Conservation (phyloP, 2,329 filamentous ascomycete species). For the Emmonsiellopsis sp. region DNA sequence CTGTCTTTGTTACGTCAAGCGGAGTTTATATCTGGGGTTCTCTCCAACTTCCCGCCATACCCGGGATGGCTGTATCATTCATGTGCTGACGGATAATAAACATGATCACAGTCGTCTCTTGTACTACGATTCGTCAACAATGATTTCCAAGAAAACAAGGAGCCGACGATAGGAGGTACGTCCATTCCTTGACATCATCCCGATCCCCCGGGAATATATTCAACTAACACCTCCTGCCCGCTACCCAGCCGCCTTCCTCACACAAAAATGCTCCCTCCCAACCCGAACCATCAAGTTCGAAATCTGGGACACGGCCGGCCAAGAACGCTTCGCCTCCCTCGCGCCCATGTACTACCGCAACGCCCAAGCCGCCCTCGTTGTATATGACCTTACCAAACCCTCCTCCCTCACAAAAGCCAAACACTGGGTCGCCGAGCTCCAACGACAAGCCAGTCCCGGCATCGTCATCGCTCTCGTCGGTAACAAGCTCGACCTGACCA, state of each 20-base stretch:
- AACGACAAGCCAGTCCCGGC: slow-evolving; percentile 98
- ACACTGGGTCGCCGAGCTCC: slow-evolving; percentile 97
- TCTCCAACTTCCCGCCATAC: not conserved
- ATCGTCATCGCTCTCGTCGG: slow-evolving; percentile 97
- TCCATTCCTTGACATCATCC: slow-evolving; percentile 8
- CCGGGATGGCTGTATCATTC: slow-evolving; percentile 2
- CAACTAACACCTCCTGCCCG: not conserved
- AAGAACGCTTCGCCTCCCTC: slow-evolving; percentile 97
- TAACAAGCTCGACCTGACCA: slow-evolving; percentile 95
- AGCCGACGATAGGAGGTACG: slow-evolving; percentile 93
- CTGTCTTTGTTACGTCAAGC: not conserved
- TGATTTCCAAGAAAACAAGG: slow-evolving; percentile 99
- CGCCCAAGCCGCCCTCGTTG: slow-evolving; percentile 96
- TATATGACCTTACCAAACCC: slow-evolving; percentile 91
- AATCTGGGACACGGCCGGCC: slow-evolving; percentile 98
- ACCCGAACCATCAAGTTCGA: slow-evolving; percentile 78
- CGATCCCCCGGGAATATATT: not conserved
- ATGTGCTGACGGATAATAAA: slow-evolving; percentile 10
- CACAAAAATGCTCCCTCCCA: slow-evolving; percentile 95
- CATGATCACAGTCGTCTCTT: slow-evolving; percentile 65
- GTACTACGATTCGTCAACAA: slow-evolving; percentile 99
- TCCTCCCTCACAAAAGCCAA: slow-evolving; percentile 97
- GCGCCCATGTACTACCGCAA: slow-evolving; percentile 99
- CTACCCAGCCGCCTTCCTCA: slow-evolving; percentile 77
- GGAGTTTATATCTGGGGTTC: not conserved